phyloP scores from a whole-genome alignment of 2,329 filamentous ascomycete species.

The Aspergillus ochraceus region DNA sequence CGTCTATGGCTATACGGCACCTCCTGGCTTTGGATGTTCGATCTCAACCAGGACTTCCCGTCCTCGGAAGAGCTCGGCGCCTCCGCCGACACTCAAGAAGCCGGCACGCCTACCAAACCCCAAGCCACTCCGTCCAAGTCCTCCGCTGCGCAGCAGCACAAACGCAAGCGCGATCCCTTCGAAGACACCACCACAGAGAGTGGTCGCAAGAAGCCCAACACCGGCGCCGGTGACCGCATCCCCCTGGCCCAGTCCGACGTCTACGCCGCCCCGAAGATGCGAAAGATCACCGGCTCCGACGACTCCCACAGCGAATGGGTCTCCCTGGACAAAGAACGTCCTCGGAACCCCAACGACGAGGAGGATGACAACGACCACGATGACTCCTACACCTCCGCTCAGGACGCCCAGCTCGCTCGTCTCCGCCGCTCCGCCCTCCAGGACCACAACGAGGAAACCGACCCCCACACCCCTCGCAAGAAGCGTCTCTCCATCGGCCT shows the following conservation, averaged over 20 bases:
- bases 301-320: constrained; percentile 36
- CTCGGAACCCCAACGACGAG: constrained; percentile 5
- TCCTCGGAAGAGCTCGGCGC: constrained; percentile 32
- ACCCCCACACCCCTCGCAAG: constrained; percentile 5
- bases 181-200: constrained; percentile 37
- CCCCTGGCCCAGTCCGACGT: constrained; percentile 45
- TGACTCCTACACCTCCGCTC: not conserved
- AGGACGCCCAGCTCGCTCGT: constrained; percentile 1
- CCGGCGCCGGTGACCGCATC: constrained; percentile 58
- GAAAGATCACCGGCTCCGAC: constrained; percentile 47
- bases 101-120: constrained; percentile 21
- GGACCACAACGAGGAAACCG: constrained; percentile 33
- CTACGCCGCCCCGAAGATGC: constrained; percentile 49
- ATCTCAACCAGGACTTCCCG: constrained; percentile 70
- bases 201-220: constrained; percentile 48
- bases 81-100: constrained; percentile 23
- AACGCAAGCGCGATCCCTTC: constrained; percentile 44
- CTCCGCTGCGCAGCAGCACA: constrained; percentile 30
- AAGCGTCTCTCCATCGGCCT: not conserved
- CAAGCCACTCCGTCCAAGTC: constrained; percentile 4
- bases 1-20: constrained; percentile 86
- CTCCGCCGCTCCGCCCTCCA: constrained; percentile 14
- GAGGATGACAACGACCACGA: not conserved
- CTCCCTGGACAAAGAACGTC: constrained; percentile 30
- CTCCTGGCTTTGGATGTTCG: constrained; percentile 89